Base-by-base conservation (phyloP, 345 rosid species). In the Gossypium longicalyx region DNA sequence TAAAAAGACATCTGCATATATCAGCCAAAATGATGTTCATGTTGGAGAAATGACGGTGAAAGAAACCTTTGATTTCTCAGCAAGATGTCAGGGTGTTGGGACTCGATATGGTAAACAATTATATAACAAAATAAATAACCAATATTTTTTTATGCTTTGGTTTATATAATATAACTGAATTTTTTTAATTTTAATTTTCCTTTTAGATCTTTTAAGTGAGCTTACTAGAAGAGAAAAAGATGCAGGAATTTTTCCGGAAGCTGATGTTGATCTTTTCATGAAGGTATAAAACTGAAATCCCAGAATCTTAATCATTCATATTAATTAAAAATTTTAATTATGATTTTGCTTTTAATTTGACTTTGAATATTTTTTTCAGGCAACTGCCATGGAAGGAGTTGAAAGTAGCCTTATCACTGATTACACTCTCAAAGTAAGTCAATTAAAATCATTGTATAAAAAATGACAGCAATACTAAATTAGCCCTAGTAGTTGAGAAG, bases 1-100 rank as follows among this genome's bases (percentile, higher is more conserved):
- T 7, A 88, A 81, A 70, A 94, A 94, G 80, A 88, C 97, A 48
- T 90, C 98, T 3, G 97, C 97, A 1, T 94, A 90, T 54, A 92
- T 94, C 65, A 89, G 98, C 71, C 98, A 92, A 82, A 90, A 92
- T 56, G 98, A 94, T 78, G 92, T 89, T 80, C 98, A 94, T 75
- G 77, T 87, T 4, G 98, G 94, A 74, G 90, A 83, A 19, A 81
- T 94, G 97, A 94, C 97, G 0, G 97, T 94, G 5, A 90, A 86
- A 84, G 98, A 94, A 80, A 94, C 97, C 19, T 79, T 94, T 1
- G 97, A 94, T 81, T 94, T 94, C 82, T 94, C 97, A 2, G 95
- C 97, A 9, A 86, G 97, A 59, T 94, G 98, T 74, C 97, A 85
- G 79, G 98, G 98, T 11, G 90, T 91, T 56, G 98, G 98, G 5